Evolutionary conservation across 805 yeast species (phyloP), one percentile per base, ranked within the genome.

Genomic region (Wickerhamiella kurtzmanii): DNA sequence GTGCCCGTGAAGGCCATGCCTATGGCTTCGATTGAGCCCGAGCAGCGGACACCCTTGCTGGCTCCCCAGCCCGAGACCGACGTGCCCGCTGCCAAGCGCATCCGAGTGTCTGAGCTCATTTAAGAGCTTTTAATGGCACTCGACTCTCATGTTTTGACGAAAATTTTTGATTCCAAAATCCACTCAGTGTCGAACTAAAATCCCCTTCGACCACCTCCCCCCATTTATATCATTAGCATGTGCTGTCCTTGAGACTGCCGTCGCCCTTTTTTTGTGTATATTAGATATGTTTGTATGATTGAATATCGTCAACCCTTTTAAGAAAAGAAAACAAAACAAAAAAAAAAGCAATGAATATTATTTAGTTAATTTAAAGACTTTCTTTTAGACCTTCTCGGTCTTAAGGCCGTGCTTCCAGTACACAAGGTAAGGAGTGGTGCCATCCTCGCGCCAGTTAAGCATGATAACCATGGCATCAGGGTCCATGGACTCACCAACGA

Each of bases 401-500:
- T 68, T 74, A 60, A 84, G 80, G 79, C 98, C 98, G 74, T 92
- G 98, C 77, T 89, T 92, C 98, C 98, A 92, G 82, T 88, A 80
- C 58, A 88, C 86, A 65, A 89, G 92, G 75, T 68, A 92, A 67
- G 98, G 98, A 61, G 98, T 92, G 63, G 80, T 75, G 76, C 98
- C 98, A 69, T 92, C 97, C 77, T 92, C 98, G 75, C 98, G 94
- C 87, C 89, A 92, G 94, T 92, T 92, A 73, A 92, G 83, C 70
- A 92, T 79, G 60, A 87, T 86, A 66, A 92, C 73, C 98, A 92
- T 92, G 61, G 82, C 98, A 73, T 92, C 98, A 70, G 98, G 98
- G 80, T 92, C 96, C 98, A 92, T 92, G 67, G 95, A 83, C 77
- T 89, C 97, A 77, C 98, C 97, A 60, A 96, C 89, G 88, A 73